Evolutionary conservation across 2,329 filamentous ascomycete species (phyloP).

Genomic region (Colletotrichum sp.): DNA sequence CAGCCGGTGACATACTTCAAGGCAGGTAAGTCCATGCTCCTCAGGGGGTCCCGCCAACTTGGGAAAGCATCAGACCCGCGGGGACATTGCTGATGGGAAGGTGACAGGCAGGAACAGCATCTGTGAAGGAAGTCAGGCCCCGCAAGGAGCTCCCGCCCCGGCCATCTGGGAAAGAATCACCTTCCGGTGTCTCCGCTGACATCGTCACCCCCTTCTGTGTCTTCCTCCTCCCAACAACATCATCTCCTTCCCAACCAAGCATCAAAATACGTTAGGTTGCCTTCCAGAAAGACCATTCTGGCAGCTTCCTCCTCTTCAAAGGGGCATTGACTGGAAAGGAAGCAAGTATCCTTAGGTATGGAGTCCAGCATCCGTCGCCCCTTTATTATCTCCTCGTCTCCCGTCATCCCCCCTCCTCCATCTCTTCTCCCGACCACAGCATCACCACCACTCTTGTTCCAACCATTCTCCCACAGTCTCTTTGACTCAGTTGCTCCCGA

Average conservation of each 20-base stretch:
- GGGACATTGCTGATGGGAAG: not conserved
- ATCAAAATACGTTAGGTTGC: not conserved
- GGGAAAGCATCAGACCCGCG: not conserved
- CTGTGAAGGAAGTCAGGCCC: not conserved
- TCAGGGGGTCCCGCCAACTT: not conserved
- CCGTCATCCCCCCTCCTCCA: conserved; percentile 27
- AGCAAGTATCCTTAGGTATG: conserved; percentile 12
- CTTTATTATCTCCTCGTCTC: conserved; percentile 28
- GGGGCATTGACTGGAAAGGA: not conserved
- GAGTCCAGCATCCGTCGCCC: conserved; percentile 14
- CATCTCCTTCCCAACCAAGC: not conserved
- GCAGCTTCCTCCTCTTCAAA: not conserved
- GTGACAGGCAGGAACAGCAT: not conserved
- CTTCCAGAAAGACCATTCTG: not conserved
- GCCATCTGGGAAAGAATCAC: not conserved
- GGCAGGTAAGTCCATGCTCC: not conserved
- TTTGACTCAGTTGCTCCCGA: conserved; percentile 54
- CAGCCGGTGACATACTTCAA: not conserved
- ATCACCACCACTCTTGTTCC: conserved; percentile 45
- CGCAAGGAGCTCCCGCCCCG: not conserved
- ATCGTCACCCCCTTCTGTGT: not conserved
- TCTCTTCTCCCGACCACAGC: conserved; percentile 38
- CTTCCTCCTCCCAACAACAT: not conserved
- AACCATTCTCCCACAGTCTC: conserved; percentile 39
- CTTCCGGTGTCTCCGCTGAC: not conserved